phyloP scores from a whole-genome alignment of 345 rosid genomes.

The Ricinus communis region DNA sequence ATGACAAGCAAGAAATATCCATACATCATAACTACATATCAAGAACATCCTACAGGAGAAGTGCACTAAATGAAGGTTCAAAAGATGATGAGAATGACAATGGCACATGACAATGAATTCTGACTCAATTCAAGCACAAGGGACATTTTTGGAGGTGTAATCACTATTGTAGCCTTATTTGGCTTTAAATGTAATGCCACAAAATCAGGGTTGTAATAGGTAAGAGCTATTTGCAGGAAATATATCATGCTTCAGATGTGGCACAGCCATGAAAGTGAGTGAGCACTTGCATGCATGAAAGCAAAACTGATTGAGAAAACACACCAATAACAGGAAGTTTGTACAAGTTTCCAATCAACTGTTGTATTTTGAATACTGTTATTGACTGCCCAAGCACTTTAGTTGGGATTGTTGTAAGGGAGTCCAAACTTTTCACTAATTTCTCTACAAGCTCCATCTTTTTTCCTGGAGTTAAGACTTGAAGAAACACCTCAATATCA shows the following conservation, averaged over 20 bases:
- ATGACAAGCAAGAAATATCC: not conserved
- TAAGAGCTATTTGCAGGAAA: not conserved
- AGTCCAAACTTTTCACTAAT: slow-evolving; percentile 40
- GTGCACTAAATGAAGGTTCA: not conserved
- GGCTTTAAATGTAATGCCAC: not conserved
- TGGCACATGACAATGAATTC: not conserved
- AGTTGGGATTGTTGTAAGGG: slow-evolving; percentile 40
- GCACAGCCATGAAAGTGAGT: not conserved
- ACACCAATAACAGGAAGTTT: slow-evolving; percentile 55
- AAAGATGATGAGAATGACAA: not conserved
- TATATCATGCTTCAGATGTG: not conserved
- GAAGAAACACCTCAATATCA: slow-evolving; percentile 70
- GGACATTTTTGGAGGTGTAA: not conserved
- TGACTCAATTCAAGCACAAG: not conserved
- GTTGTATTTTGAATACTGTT: slow-evolving; percentile 63
- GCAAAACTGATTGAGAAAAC: slow-evolving; percentile 27
- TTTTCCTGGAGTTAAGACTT: slow-evolving; percentile 59
- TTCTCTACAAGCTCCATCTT: slow-evolving; percentile 58
- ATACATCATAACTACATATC: not conserved
- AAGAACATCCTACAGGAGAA: not conserved
- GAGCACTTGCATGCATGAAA: not conserved
- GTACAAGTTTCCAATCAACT: slow-evolving; percentile 56
- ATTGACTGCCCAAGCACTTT: slow-evolving; percentile 77
- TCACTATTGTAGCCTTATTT: not conserved
- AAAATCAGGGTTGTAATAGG: not conserved